Evolutionary conservation across 1,139 yeast genomes (phyloP).

Genomic region (Hansenula sp.): DNA sequence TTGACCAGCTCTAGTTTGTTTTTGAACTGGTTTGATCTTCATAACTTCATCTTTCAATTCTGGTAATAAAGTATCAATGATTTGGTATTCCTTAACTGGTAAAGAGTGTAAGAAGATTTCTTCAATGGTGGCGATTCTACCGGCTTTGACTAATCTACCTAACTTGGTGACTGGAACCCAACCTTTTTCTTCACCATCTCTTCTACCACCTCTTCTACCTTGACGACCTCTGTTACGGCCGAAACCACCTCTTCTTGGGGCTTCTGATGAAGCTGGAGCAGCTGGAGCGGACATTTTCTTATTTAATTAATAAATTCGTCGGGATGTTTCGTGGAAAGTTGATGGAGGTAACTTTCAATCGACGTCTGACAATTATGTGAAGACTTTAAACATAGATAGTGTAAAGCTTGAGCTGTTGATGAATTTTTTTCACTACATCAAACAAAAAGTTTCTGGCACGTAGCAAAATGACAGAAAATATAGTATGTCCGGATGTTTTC

Average conservation of each 20-base stretch:
- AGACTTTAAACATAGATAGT: too few relatives aligned
- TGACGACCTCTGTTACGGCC: constrained; percentile 64
- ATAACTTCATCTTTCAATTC: constrained; percentile 96
- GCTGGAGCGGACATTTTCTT: constrained; percentile 59
- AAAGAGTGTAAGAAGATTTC: constrained; percentile 99
- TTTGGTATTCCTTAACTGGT: constrained; percentile 99
- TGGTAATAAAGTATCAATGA: constrained; percentile 95
- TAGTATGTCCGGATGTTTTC: background rate
- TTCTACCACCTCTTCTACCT: constrained; percentile 62
- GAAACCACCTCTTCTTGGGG: constrained; percentile 64
- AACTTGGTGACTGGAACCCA: constrained; percentile 99
- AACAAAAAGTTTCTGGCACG: background rate
- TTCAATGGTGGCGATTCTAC: constrained; percentile 94
- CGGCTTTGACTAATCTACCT: constrained; percentile 99
- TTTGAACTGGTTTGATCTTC: constrained; percentile 99
- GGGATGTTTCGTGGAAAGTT: constrained; percentile 91
- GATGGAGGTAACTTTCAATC: constrained; percentile 89
- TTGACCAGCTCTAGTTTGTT: constrained; percentile 99
- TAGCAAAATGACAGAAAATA: background rate
- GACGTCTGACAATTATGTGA: constrained; percentile 33
- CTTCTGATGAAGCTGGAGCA: too few relatives aligned
- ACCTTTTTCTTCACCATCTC: constrained; percentile 93
- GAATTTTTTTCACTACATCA: background rate
- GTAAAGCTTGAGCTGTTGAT: background rate
- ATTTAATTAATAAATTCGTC: constrained; percentile 37